Conservation (phyloP, 2,329 filamentous ascomycete species). For the Nannizziopsis arthrosporioides region DNA sequence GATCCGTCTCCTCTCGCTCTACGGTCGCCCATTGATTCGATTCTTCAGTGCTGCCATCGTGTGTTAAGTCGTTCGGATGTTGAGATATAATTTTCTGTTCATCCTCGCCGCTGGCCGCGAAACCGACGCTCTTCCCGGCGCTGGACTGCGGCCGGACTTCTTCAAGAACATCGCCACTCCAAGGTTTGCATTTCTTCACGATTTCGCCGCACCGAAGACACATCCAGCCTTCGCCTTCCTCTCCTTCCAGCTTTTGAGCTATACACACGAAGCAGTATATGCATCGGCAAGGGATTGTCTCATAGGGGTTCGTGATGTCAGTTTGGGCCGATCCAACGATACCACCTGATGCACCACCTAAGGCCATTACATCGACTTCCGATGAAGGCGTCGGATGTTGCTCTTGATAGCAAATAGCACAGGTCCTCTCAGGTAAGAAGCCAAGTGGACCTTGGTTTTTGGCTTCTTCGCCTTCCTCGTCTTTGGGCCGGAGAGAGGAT, state of each 20-base stretch:
- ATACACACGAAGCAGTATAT: conserved; percentile 94
- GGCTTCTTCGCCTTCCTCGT: conserved; percentile 39
- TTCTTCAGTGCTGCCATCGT: conserved; percentile 27
- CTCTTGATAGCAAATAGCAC: conserved; percentile 92
- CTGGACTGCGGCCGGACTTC: conserved; percentile 23
- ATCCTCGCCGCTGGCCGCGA: conserved; percentile 19
- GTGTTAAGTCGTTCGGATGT: conserved; percentile 17
- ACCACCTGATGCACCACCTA: conserved; percentile 52
- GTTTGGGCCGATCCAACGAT: conserved; percentile 80
- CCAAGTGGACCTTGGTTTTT: conserved; percentile 60
- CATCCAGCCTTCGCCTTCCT: conserved; percentile 88
- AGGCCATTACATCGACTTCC: conserved; percentile 65
- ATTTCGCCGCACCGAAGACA: conserved; percentile 79
- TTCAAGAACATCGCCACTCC: conserved; percentile 73
- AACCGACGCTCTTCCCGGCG: conserved; percentile 33
- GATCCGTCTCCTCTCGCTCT: conserved; percentile 22
- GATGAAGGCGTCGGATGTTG: conserved; percentile 62
- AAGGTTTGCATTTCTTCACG: conserved; percentile 76
- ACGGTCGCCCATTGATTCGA: conserved; percentile 30
- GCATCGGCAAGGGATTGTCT: conserved; percentile 76
- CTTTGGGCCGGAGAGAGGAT: conserved; percentile 44
- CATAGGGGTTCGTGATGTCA: conserved; percentile 93
- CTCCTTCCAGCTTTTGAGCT: conserved; percentile 76
- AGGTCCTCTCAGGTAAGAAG: conserved; percentile 85
- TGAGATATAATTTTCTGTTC: conserved; percentile 12